Conservation (phyloP, 805 yeast species). For the Candida xyloterini region DNA sequence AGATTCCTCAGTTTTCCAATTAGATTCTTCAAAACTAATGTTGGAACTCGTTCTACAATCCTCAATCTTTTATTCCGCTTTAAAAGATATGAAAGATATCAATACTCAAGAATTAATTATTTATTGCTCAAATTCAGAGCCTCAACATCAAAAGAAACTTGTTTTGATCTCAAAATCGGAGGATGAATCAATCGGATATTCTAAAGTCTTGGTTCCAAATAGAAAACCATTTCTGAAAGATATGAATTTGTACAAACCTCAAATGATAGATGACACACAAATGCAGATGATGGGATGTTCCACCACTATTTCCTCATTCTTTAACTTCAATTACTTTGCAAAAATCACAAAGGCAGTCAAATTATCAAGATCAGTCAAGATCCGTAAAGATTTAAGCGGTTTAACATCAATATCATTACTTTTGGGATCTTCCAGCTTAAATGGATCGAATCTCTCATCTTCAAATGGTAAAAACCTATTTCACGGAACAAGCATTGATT, state of each 20-base stretch:
- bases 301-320: slow-evolving; percentile 42
- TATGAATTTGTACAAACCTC: slow-evolving; percentile 38
- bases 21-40: slow-evolving; percentile 40
- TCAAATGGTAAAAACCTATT: slow-evolving; percentile 17
- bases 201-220: slow-evolving; percentile 64
- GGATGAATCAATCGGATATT: slow-evolving; percentile 66
- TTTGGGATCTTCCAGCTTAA: slow-evolving; percentile 19
- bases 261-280: slow-evolving; percentile 10
- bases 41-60: slow-evolving; percentile 55
- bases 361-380: slow-evolving; percentile 50
- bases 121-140: slow-evolving; percentile 36
- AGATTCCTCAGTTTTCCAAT: slow-evolving; percentile 29
- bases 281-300: slow-evolving; percentile 20
- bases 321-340: slow-evolving; percentile 47
- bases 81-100: slow-evolving; percentile 56
- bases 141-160: slow-evolving; percentile 35
- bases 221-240: slow-evolving; percentile 62
- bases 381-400: slow-evolving; percentile 54
- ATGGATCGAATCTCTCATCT: slow-evolving; percentile 3
- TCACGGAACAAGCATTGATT: slow-evolving; percentile 32
- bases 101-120: slow-evolving; percentile 49
- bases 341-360: slow-evolving; percentile 47
- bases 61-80: slow-evolving; percentile 47
- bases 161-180: slow-evolving; percentile 53
- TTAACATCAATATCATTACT: slow-evolving; percentile 30